A percentile compares a stretch with the other conserved stretches of the same genome.
Evolutionary conservation across 306 rosid species (phyloP).

Genomic region (Sphenostylis stenocarpa): DNA sequence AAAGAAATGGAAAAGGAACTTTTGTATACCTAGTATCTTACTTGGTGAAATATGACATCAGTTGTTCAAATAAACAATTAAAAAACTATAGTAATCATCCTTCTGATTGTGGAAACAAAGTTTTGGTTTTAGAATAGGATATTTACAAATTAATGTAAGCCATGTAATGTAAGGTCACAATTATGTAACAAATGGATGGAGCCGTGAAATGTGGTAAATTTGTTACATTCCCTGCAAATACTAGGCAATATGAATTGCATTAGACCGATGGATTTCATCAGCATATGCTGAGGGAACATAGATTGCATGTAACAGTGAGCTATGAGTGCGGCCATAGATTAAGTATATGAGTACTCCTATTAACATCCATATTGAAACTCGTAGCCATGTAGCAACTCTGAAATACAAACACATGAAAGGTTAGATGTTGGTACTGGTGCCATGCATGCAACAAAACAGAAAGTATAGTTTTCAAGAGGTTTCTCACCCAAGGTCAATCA

Average conservation of each 20-base stretch:
- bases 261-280: constrained; percentile 45
- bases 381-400: constrained; percentile 65
- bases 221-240: background rate
- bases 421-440: background rate
- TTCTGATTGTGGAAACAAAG: background rate
- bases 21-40: background rate
- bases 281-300: constrained; percentile 59
- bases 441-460: background rate
- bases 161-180: constrained; percentile 1
- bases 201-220: background rate
- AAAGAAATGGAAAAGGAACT: background rate
- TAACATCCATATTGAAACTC: constrained; percentile 57
- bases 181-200: constrained; percentile 4
- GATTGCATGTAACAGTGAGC: constrained; percentile 59
- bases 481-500: constrained; percentile 71
- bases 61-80: background rate
- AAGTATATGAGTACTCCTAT: constrained; percentile 54
- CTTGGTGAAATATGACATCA: background rate
- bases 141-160: constrained; percentile 29
- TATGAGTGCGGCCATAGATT: constrained; percentile 65
- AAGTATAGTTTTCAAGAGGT: constrained; percentile 1
- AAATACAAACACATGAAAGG: constrained; percentile 20
- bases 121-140: background rate
- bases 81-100: background rate
- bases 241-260: constrained; percentile 40